phyloP scores from a whole-genome alignment of 257 asterid species.

The Plectranthus barbatus region DNA sequence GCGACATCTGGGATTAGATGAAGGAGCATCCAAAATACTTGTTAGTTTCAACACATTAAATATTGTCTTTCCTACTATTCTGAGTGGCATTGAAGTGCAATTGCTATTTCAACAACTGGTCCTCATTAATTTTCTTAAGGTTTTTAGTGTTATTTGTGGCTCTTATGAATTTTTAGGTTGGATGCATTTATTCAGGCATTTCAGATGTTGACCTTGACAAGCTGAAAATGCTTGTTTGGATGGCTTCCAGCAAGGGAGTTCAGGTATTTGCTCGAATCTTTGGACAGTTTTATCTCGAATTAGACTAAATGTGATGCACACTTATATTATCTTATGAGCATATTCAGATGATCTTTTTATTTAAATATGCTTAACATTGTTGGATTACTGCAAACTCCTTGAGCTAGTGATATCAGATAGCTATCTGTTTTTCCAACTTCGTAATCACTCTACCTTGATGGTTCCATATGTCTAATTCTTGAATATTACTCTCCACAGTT shows the following conservation, averaged over 20 bases:
- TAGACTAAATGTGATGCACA: background rate
- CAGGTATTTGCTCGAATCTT: constrained; percentile 39
- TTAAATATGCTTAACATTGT: too few species aligned
- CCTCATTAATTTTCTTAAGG: background rate
- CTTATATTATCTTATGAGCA: constrained; percentile 3
- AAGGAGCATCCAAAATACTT: constrained; percentile 35
- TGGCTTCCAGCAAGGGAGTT: constrained; percentile 48
- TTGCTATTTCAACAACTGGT: background rate
- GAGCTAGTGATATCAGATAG: background rate
- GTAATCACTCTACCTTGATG: background rate
- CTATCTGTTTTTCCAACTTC: background rate
- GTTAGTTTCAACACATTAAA: constrained; percentile 36
- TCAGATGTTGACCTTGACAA: constrained; percentile 45
- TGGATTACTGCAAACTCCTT: background rate
- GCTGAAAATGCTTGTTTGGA: constrained; percentile 49
- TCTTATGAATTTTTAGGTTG: constrained; percentile 45
- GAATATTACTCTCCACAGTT: constrained; percentile 36
- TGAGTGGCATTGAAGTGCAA: background rate
- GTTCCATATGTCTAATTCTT: constrained; percentile 9
- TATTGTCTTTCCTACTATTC: background rate
- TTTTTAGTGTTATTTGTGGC: background rate
- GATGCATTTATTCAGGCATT: constrained; percentile 49
- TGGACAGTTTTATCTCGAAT: background rate
- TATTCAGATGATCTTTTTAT: background rate
- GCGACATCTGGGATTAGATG: constrained; percentile 40